Percentiles rank a stretch among this genome's conserved stretches.
Conservation (phyloP, 768 basidiomycete species). For the Pleurotus cornucopiae region DNA sequence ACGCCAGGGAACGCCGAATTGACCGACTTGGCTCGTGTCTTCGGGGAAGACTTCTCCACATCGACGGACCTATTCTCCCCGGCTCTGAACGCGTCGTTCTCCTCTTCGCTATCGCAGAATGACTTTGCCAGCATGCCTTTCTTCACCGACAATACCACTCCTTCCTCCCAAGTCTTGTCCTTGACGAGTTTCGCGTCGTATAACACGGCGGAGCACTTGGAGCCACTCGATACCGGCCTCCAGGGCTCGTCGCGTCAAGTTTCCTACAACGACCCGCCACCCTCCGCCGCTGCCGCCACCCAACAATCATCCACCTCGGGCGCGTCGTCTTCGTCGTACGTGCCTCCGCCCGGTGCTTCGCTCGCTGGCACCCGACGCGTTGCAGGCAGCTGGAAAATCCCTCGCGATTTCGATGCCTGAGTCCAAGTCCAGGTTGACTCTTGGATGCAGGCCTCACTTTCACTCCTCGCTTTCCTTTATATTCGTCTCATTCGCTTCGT, state of each 20-base stretch:
- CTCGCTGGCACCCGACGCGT: constrained; percentile 49
- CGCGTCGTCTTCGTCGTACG: constrained; percentile 28
- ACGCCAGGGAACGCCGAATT: not conserved
- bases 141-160: not conserved
- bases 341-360: constrained; percentile 52
- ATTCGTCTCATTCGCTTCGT: not conserved
- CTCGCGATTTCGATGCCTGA: constrained; percentile 13
- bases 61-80: not conserved
- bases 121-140: constrained; percentile 28
- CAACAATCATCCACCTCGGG: constrained; percentile 18
- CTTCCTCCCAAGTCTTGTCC: not conserved
- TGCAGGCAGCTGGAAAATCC: constrained; percentile 44
- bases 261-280: constrained; percentile 25
- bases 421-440: not conserved
- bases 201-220: constrained; percentile 25
- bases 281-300: constrained; percentile 12
- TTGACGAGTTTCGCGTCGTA: constrained; percentile 11
- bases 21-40: not conserved
- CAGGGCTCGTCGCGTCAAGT: constrained; percentile 10
- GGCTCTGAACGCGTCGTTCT: not conserved
- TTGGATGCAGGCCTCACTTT: not conserved
- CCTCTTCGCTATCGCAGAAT: not conserved
- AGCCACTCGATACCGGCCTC: not conserved
- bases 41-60: not conserved
- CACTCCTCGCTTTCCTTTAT: constrained; percentile 18